A percentile compares a stretch with the other conserved stretches of the same genome.
Conservation (phyloP, 2,329 filamentous ascomycete species). For the Chalaropsis thielavioides region DNA sequence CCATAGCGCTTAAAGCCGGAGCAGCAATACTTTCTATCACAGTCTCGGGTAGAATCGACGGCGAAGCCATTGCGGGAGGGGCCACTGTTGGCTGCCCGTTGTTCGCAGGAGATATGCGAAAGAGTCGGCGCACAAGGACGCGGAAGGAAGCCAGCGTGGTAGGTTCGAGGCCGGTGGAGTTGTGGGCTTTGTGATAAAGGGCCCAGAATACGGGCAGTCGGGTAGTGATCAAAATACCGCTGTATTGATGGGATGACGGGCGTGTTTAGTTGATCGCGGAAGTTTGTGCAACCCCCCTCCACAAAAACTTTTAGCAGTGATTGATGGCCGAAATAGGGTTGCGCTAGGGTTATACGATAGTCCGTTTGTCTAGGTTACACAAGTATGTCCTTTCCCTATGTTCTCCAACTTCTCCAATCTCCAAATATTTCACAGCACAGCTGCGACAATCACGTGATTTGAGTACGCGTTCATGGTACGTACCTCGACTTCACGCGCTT, state of each 20-base stretch:
- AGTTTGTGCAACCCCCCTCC: slow-evolving; percentile 11
- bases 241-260: too few species aligned
- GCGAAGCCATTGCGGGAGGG: neutral
- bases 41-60: neutral
- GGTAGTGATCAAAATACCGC: too few species aligned
- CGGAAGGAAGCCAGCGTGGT: slow-evolving; percentile 2
- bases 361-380: neutral
- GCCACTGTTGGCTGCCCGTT: neutral
- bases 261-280: neutral
- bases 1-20: neutral
- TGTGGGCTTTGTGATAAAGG: neutral
- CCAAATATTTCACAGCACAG: neutral
- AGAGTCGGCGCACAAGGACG: neutral
- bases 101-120: neutral
- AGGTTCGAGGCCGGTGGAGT: neutral
- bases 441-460: neutral
- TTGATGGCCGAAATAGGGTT: neutral
- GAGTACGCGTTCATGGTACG: neutral
- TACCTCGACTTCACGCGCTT: too few species aligned
- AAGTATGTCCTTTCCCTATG: neutral
- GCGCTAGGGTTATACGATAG: neutral
- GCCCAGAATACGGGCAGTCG: too few species aligned
- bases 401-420: neutral
- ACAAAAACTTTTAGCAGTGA: slow-evolving; percentile 23
- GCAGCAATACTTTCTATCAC: neutral